phyloP scores from a whole-genome alignment of 2,329 filamentous ascomycete genomes.

The Neospermospora avenae region DNA sequence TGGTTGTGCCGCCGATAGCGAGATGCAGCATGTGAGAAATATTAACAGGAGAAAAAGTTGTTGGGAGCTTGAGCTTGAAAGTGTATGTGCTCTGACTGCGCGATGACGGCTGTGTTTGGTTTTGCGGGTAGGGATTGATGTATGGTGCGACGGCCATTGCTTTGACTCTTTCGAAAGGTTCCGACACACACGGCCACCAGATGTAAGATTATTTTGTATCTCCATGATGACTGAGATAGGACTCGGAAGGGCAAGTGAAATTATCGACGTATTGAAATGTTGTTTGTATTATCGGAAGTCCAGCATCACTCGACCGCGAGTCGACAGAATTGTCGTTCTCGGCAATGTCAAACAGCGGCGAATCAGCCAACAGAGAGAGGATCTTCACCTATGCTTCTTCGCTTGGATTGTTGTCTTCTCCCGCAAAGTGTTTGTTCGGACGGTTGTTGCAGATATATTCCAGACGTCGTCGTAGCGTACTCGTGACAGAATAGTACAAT shows the following conservation, averaged over 20 bases:
- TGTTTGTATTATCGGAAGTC: slow-evolving; percentile 31
- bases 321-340: slow-evolving; percentile 25
- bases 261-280: slow-evolving; percentile 9
- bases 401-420: not conserved
- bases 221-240: slow-evolving; percentile 8
- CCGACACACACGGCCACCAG: not conserved
- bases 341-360: not conserved
- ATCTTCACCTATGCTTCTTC: not conserved
- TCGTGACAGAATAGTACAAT: not conserved
- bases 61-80: slow-evolving; percentile 3
- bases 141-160: slow-evolving; percentile 26
- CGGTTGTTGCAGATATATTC: slow-evolving; percentile 9
- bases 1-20: slow-evolving; percentile 25
- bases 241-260: not conserved
- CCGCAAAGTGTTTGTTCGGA: slow-evolving; percentile 1
- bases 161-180: slow-evolving; percentile 8
- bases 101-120: slow-evolving; percentile 15
- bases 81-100: not conserved
- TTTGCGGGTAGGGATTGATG: slow-evolving; percentile 5
- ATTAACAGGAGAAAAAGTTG: slow-evolving; percentile 21
- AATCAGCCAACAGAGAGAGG: not conserved
- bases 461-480: not conserved
- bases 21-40: slow-evolving; percentile 26
- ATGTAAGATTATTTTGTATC: not conserved
- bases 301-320: slow-evolving; percentile 29